Percentiles rank a stretch among this genome's conserved stretches.
Conservation (phyloP, 1,139 yeast genomes). For the Candida glucosophila region DNA sequence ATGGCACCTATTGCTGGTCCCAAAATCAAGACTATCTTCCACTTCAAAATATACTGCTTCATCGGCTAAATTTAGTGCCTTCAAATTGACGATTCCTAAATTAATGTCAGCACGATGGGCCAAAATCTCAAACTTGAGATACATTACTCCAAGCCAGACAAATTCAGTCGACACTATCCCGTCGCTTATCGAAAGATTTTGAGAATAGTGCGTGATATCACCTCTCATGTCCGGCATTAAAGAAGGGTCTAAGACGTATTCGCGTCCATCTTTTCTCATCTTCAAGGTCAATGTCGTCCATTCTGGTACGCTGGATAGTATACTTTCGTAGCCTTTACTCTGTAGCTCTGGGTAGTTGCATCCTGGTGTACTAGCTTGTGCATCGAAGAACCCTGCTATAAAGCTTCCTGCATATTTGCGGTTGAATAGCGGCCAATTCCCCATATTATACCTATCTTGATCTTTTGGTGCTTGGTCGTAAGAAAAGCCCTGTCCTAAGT, state of each 20-base stretch:
- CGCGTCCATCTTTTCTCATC: slow-evolving; percentile 19
- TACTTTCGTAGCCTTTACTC: slow-evolving; percentile 58
- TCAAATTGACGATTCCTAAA: slow-evolving; percentile 51
- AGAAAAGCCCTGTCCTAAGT: slow-evolving; percentile 72
- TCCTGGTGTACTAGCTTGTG: slow-evolving; percentile 39
- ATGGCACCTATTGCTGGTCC: slow-evolving; percentile 49
- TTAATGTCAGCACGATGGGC: slow-evolving; percentile 54
- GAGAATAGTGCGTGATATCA: slow-evolving; percentile 38
- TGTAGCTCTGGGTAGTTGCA: slow-evolving; percentile 66
- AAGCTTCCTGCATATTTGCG: slow-evolving; percentile 67
- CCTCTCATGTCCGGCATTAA: no score
- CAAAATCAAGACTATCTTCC: slow-evolving; percentile 47
- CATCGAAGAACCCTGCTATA: slow-evolving; percentile 65
- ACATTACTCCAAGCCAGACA: slow-evolving; percentile 50
- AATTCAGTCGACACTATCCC: slow-evolving; percentile 66
- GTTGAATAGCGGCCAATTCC: slow-evolving; percentile 79
- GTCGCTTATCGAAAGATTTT: slow-evolving; percentile 49
- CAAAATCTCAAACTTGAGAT: slow-evolving; percentile 42
- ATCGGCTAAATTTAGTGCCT: slow-evolving; percentile 25
- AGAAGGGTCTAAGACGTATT: slow-evolving; percentile 28
- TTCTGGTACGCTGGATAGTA: slow-evolving; percentile 67
- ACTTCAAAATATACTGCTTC: slow-evolving; percentile 24
- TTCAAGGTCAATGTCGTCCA: slow-evolving; percentile 57
- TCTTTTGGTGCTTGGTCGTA: slow-evolving; percentile 38
- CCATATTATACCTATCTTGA: slow-evolving; percentile 30